Base-by-base conservation (phyloP, 257 asterid genomes). In the Nicotiana sylvestris region DNA sequence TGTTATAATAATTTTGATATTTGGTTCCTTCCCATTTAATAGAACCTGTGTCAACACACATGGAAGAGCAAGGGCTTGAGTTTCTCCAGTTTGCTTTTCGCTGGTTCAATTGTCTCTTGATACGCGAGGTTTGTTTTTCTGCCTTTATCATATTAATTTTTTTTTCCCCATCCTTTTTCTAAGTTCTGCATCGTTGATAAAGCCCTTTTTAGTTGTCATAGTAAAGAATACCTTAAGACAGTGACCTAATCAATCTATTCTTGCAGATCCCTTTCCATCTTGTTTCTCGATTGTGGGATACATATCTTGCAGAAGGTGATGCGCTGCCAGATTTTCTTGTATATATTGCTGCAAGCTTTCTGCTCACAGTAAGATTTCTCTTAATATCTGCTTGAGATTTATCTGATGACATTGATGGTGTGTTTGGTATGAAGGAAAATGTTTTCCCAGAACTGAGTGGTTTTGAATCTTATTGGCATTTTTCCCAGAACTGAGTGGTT, bases 81-180 rank as follows among this genome's bases (percentile, higher is more conserved):
- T 96, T 94, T 90, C 99, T 96, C 84, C 99, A 96, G 84, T 96
- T 96, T 90, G 92, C 99, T 83, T 96, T 96, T 91, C 98, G 99
- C 84, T 96, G 99, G 99, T 95, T 94, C 90, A 96, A 96, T 82
- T 96, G 99, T 86, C 97, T 96, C 68, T 94, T 94, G 67, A 96
- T 94, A 82, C 98, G 98, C 2, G 99, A 96, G 99, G 99, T 95
- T 70, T 57, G 90, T 66, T 6, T 35, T 30, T 49, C 74, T 83
- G 57, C 70, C 43, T 82, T 21, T 77, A 46, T 82, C 65, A 25
- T 74, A 6, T 74, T 1, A 49, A 74, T 18, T 53, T 25, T 80
- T 51, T 55, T 72, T 16, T 11, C 33, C 4, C 6, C 35, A 3
- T 46, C 51, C 29, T 80, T 21, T 39, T 77, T 66, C 51, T 10